These are phyloP conservation scores for Trichoderma atrobrunneum DNA, from an alignment of 2,329 filamentous ascomycete genomes.

Conservation along the genomic window DNA sequence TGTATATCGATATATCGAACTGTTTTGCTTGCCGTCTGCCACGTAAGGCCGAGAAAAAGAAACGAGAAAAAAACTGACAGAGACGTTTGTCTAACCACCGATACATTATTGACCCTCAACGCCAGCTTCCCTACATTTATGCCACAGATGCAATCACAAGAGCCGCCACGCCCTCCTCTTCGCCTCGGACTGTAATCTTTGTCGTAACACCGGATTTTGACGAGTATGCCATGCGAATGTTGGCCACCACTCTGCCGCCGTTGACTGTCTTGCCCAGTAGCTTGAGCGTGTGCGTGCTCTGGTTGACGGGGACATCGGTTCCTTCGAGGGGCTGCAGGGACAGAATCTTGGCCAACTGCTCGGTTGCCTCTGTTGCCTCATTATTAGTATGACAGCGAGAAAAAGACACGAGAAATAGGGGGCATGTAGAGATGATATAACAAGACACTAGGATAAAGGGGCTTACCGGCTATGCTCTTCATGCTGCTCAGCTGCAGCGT, in stretches of 20 bases:
- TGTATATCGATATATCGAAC: background rate
- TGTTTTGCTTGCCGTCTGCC: constrained; percentile 11
- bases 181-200: constrained; percentile 87
- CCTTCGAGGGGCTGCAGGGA: constrained; percentile 93
- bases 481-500: constrained; percentile 83
- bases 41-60: background rate
- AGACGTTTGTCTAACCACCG: constrained; percentile 30
- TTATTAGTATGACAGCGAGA: constrained; percentile 24
- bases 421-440: background rate
- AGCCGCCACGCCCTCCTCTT: constrained; percentile 86
- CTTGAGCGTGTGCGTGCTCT: constrained; percentile 90
- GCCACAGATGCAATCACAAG: constrained; percentile 82
- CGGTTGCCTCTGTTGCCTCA: constrained; percentile 70
- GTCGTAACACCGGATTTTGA: constrained; percentile 91
- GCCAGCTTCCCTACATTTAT: constrained; percentile 47
- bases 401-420: background rate
- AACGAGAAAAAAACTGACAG: constrained; percentile 9
- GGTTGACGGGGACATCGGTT: constrained; percentile 83
- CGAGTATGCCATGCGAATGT: constrained; percentile 89
- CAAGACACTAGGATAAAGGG: background rate
- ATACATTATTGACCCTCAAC: constrained; percentile 38
- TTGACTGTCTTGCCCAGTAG: constrained; percentile 92
- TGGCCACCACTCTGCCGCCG: constrained; percentile 83
- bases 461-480: constrained; percentile 88
- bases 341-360: constrained; percentile 80